phyloP scores from a whole-genome alignment of 805 yeast species.

The Metschnikowia kunwiensis region DNA sequence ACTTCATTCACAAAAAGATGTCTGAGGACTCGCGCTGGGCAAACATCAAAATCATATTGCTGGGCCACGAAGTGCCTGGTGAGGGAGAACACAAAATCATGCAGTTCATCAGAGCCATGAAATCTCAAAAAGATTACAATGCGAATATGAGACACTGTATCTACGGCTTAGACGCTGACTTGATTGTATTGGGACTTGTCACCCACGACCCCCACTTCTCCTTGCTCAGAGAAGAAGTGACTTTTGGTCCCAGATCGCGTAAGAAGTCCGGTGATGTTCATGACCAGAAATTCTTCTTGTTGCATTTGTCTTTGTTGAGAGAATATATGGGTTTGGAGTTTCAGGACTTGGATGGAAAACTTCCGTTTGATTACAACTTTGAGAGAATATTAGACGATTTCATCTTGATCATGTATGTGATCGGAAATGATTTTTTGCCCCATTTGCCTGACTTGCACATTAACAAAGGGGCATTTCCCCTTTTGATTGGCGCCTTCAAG shows the following conservation, averaged over 20 bases:
- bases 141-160: slow-evolving; percentile 88
- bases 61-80: slow-evolving; percentile 97
- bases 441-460: slow-evolving; percentile 90
- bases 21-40: slow-evolving; percentile 88
- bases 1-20: slow-evolving; percentile 83
- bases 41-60: slow-evolving; percentile 66
- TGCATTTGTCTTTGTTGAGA: slow-evolving; percentile 84
- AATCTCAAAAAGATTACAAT: slow-evolving; percentile 69
- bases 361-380: slow-evolving; percentile 72
- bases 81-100: slow-evolving; percentile 98
- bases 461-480: slow-evolving; percentile 96
- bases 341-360: slow-evolving; percentile 57
- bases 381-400: slow-evolving; percentile 92
- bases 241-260: slow-evolving; percentile 60
- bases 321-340: slow-evolving; percentile 90
- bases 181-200: slow-evolving; percentile 87
- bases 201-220: slow-evolving; percentile 97
- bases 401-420: slow-evolving; percentile 85
- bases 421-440: slow-evolving; percentile 97
- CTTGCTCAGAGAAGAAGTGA: slow-evolving; percentile 90
- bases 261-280: slow-evolving; percentile 49
- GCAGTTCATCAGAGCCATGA: slow-evolving; percentile 80
- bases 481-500: slow-evolving; percentile 83
- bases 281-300: slow-evolving; percentile 74
- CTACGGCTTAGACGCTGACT: slow-evolving; percentile 94